Base-by-base conservation (phyloP, 495 filamentous ascomycete genomes). In the Penicillium atrosanguineum region DNA sequence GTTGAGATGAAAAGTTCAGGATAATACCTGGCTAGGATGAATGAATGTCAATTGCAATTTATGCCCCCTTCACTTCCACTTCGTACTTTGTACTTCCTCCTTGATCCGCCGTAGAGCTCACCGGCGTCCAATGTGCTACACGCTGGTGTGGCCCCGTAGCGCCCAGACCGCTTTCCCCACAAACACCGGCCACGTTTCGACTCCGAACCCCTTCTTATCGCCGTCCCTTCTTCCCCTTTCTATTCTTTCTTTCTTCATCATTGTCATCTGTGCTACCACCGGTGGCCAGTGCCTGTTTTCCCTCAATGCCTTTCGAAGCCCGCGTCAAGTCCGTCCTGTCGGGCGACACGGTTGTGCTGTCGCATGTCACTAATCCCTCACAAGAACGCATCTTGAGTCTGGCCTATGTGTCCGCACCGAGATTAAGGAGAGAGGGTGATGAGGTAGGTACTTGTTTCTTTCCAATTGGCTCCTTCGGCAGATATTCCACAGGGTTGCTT, bases 281-380 rank as follows among this genome's bases (percentile, higher is more conserved):
- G 44, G 55, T 64, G 59, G 53, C 50, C 38, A 55, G 59, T 55
- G 47, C 34, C 44, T 50, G 28, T 28, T 29, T 36, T 20, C 46
- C 52, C 43, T 53, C 52, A 54, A 78, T 78, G 75, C 65, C 72
- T 67, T 61, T 78, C 49, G 78, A 82, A 75, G 94, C 87, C 61
- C 92, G 87, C 61, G 92, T 97, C 64, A 99, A 99, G 80, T 87
- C 84, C 50, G 91, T 94, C 43, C 76, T 92, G 54, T 96, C 91
- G 55, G 95, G 95, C 50, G 95, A 97, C 75, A 95, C 90, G 12
- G 71, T 97, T 23, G 77, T 97, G 53, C 77, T 97, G 61, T 80
- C 85, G 61, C 84, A 86, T 65, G 79, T 87, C 63, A 83, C 87
- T 67, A 88, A 91, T 53, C 82, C 85, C 25, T 77, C 79, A 48